Percentiles rank a stretch among this genome's conserved stretches.
Conservation (phyloP, 345 rosid genomes). For the Sisymbrium altissimum region DNA sequence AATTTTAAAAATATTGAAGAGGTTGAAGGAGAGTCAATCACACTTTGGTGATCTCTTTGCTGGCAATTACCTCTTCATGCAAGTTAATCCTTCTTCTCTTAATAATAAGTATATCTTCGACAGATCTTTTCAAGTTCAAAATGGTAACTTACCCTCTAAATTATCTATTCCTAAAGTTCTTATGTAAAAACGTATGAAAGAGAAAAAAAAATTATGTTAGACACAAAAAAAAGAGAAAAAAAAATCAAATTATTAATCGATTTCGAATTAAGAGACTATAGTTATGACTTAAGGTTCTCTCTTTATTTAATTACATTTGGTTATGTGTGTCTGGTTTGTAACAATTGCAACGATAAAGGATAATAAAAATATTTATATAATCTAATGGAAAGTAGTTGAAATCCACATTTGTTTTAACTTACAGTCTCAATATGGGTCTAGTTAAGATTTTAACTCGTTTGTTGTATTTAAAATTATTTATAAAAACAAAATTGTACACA, state of each 20-base stretch:
- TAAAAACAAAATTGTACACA: too few species aligned
- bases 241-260: not conserved
- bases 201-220: too few species aligned
- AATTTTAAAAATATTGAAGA: conserved; percentile 47
- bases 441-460: not conserved
- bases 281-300: not conserved
- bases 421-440: not conserved
- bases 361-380: not conserved
- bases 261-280: not conserved
- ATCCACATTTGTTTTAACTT: not conserved
- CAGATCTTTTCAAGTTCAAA: conserved; percentile 28
- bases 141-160: conserved; percentile 16
- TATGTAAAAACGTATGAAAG: not conserved
- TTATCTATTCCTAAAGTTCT: conserved; percentile 24
- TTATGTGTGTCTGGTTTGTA: not conserved
- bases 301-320: not conserved
- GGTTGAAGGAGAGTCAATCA: conserved; percentile 56
- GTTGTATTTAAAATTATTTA: not conserved
- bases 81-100: conserved; percentile 56
- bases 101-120: conserved; percentile 33
- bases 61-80: conserved; percentile 73
- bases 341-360: not conserved
- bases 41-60: conserved; percentile 74
- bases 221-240: too few species aligned
- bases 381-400: not conserved